These are phyloP conservation scores for Penicillium bovifimosum DNA, from an alignment of 495 filamentous ascomycete species.

Conservation along the genomic window DNA sequence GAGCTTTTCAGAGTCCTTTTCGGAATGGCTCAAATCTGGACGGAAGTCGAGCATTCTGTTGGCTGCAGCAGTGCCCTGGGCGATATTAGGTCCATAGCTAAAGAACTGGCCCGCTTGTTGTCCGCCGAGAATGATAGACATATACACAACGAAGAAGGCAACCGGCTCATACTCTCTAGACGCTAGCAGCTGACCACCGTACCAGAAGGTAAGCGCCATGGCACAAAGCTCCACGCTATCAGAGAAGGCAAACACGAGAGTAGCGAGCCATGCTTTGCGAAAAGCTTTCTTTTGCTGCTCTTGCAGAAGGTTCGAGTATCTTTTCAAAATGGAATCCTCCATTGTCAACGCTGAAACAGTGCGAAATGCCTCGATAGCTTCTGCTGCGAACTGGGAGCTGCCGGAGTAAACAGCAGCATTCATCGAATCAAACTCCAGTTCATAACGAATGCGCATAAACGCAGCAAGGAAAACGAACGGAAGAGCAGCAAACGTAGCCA, in stretches of 20 bases:
- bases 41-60: too few species aligned
- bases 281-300: constrained; percentile 48
- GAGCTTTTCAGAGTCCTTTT: too few species aligned
- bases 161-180: constrained; percentile 43
- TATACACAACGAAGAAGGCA: constrained; percentile 56
- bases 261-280: constrained; percentile 44
- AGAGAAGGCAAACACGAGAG: constrained; percentile 31
- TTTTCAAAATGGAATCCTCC: constrained; percentile 43
- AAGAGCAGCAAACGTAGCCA: constrained; percentile 49
- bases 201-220: constrained; percentile 57
- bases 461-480: constrained; percentile 51
- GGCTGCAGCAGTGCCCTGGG: too few species aligned
- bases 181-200: constrained; percentile 50
- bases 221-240: constrained; percentile 45
- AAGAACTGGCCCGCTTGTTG: constrained; percentile 53
- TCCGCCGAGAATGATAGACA: constrained; percentile 53
- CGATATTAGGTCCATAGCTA: constrained; percentile 43
- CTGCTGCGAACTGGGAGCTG: constrained; percentile 51
- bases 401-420: constrained; percentile 53
- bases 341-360: constrained; percentile 53
- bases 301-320: constrained; percentile 46
- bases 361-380: constrained; percentile 52
- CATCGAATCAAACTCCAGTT: constrained; percentile 51
- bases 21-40: too few species aligned
- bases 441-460: constrained; percentile 48